Base-by-base conservation (phyloP, 306 rosid species). In the Cercis canadensis region DNA sequence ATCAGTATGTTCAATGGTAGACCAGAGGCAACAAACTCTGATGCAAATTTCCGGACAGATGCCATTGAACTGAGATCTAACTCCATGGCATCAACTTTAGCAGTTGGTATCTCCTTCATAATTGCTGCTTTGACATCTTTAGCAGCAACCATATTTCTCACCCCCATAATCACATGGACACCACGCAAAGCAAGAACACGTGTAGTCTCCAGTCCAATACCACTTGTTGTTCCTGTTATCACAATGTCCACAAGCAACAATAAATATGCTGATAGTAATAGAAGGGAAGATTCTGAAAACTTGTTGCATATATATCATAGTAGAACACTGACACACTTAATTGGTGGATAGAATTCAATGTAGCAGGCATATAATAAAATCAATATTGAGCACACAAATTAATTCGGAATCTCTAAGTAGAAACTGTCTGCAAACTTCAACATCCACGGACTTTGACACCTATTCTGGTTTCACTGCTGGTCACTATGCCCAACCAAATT, bases 141-240 rank as follows among this genome's bases (percentile, higher is more conserved):
- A 45, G 75, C 96, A 44, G 94, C 90, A 55, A 18, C 77, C 78
- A 85, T n/a, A 59, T 90, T 88, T 68, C 97, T 85, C 18, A 88
- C 92, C 0, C 69, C 96, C 94, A 88, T 90, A 24, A 93, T 64
- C 45, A 94, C 98, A 54, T 83, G 97, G 44, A 80, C 92, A 46
- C 98, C 98, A 32, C 86, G 94, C 83, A 88, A 57, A 21, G 96
- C 98, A 54, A 93, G 97, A 77, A 90, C 97, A 31, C 94, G 77
- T 3, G 93, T 41, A 29, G 96, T 88, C 82, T 93, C 98, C 16
- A 62, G 74, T 18, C 97, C 97, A 77, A 88, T 90, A 4, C 98
- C 98, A 80, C 88, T 81, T 9, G 92, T 82, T 58, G 96, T 85
- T 76, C 98, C 98, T 90, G 83, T 75, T 57, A 37, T 37, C 43